Base-by-base conservation (phyloP, 163 green algal species). In the Dunaliella salina region DNA sequence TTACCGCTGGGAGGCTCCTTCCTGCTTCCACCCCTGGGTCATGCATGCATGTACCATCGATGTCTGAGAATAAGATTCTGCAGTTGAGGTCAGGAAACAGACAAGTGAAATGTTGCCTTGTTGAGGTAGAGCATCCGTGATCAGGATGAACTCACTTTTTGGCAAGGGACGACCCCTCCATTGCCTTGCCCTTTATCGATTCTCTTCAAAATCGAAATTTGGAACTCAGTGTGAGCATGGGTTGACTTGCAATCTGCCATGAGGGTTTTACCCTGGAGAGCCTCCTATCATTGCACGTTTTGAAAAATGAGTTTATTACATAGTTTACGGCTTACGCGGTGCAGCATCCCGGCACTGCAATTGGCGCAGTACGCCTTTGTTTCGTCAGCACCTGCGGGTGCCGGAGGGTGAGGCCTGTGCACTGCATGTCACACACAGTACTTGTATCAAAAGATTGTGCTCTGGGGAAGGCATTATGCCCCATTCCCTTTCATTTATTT, bases 31-130 rank as follows among this genome's bases (percentile, higher is more conserved):
- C 40, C 40, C 8, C 8, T 8, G 84, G 87, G 22, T 91, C 81
- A 30, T 91, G 88, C 88, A 91, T 89, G 26, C 87, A 87, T 0
- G 88, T 89, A 35, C 88, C 88, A 87, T 91, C 88, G 22, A 91
- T 91, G 72, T 91, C 88, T 20, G 40, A 83, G 32, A 91, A 91
- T 0, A 86, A 57, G 18, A 90, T 86, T 0, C 84, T 84, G 24
- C 32, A 33, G 78, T 11, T n/a, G 20, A 24, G 11, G 33, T 40
- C 22, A 45, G 78, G 1, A 13, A 15, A 15, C 15, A n/a, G 5
- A 50, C 40, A 50, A 15, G 40, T 50, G 40, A 8, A 50, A 15
- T 50, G 40, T 50, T 15, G 4, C 8, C 40, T 8, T 50, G 8
- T 50, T 50, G 4, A 50, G 8, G 40, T 15, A 8, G 8, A 50